Conservation (phyloP, 2,329 filamentous ascomycete species). For the Magnaporthales sp. region DNA sequence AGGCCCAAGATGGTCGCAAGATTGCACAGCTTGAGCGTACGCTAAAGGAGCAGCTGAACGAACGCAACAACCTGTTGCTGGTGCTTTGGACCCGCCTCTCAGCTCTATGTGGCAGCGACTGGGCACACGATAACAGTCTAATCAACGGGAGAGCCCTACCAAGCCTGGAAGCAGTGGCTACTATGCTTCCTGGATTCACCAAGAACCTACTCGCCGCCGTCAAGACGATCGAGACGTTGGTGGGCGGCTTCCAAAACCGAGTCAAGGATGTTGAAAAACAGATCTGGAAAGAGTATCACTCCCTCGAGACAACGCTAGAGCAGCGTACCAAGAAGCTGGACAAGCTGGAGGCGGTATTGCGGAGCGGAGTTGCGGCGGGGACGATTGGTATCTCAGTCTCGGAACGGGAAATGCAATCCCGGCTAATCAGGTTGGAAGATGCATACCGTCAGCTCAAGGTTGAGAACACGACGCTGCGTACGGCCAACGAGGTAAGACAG, state of each 20-base stretch:
- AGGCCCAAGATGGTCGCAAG: conserved; percentile 68
- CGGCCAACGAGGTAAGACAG: conserved; percentile 49
- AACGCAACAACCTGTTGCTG: conserved; percentile 82
- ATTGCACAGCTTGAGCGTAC: conserved; percentile 68
- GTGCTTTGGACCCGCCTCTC: conserved; percentile 87
- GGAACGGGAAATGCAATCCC: conserved; percentile 32
- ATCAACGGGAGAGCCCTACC: conserved; percentile 80
- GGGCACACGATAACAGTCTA: conserved; percentile 81
- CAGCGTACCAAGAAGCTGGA: conserved; percentile 78
- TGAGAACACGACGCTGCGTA: conserved; percentile 61
- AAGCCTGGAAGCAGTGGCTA: conserved; percentile 76
- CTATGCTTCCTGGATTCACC: conserved; percentile 78
- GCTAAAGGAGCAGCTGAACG: conserved; percentile 77
- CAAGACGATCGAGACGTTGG: conserved; percentile 75
- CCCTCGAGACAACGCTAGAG: conserved; percentile 73
- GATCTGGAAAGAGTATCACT: conserved; percentile 84
- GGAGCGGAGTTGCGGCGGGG: conserved; percentile 50
- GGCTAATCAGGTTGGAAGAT: conserved; percentile 48
- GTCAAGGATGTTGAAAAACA: conserved; percentile 84
- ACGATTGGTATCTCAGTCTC: conserved; percentile 24
- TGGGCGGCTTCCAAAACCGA: conserved; percentile 68
- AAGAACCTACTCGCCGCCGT: conserved; percentile 82
- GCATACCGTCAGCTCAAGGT: conserved; percentile 55
- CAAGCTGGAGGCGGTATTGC: conserved; percentile 70
- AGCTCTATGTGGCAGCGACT: conserved; percentile 79